Percentiles rank a stretch among this genome's conserved stretches.
These are phyloP conservation scores for Penicillium verhagenii DNA, from an alignment of 495 filamentous ascomycete species.

Conservation along the genomic window DNA sequence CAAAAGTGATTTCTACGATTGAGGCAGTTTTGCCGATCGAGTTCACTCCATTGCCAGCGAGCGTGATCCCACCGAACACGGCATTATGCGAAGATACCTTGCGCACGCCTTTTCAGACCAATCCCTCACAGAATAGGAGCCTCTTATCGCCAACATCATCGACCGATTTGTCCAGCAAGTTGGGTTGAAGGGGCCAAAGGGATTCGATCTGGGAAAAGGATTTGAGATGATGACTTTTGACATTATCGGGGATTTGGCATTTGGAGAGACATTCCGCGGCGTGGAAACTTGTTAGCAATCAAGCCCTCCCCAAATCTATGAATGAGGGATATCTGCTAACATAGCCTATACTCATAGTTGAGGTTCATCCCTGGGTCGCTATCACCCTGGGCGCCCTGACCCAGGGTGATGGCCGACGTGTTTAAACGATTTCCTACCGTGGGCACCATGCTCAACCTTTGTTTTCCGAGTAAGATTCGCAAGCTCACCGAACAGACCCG, in stretches of 20 bases:
- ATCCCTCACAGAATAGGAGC: conserved; percentile 38
- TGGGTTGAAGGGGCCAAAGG: not conserved
- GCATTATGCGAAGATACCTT: conserved; percentile 30
- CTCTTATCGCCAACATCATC: conserved; percentile 34
- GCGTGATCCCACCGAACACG: conserved; percentile 20
- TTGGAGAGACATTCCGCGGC: not conserved
- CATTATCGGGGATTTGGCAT: no score
- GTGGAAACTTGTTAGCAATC: not conserved
- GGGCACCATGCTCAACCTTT: not conserved
- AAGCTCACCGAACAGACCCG: not conserved
- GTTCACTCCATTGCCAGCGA: conserved; percentile 11
- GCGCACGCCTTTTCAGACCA: conserved; percentile 47
- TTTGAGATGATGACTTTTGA: not conserved
- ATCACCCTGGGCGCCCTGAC: not conserved
- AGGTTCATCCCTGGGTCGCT: not conserved
- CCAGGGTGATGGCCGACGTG: not conserved
- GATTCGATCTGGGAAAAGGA: not conserved
- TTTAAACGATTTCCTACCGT: not conserved
- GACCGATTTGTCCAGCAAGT: conserved; percentile 32
- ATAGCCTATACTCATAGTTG: not conserved
- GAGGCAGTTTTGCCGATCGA: conserved; percentile 16
- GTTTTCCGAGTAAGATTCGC: not conserved
- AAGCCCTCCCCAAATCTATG: not conserved
- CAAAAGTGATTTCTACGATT: conserved; percentile 17
- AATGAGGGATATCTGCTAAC: not conserved